Evolutionary conservation across 129 eudicot genomes (phyloP).

Genomic region (Scalesia atractyloides): DNA sequence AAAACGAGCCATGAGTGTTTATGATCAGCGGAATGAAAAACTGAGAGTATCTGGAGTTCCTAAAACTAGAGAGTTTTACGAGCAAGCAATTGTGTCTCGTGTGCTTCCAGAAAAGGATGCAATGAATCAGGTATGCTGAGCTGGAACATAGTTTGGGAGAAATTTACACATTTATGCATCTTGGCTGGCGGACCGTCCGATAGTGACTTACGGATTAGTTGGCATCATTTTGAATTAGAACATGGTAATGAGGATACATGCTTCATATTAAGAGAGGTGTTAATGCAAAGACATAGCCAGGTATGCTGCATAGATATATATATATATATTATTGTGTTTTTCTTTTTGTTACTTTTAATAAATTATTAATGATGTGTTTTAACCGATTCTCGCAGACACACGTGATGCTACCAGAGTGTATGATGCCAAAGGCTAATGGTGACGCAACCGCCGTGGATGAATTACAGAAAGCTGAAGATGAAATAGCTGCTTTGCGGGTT

Average conservation of each 20-base stretch:
- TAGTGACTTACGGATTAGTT: slow-evolving; percentile 69
- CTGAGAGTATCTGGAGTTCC: slow-evolving; percentile 94
- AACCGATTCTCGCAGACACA: slow-evolving; percentile 55
- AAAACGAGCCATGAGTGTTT: slow-evolving; percentile 86
- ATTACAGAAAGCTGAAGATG: slow-evolving; percentile 74
- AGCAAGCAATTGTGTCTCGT: slow-evolving; percentile 82
- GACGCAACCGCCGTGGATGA: slow-evolving; percentile 71
- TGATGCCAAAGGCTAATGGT: slow-evolving; percentile 63
- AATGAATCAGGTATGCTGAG: slow-evolving; percentile 85
- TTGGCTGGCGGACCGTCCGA: slow-evolving; percentile 70
- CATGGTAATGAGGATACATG: slow-evolving; percentile 97
- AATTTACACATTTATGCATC: slow-evolving; percentile 73
- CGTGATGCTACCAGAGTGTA: slow-evolving; percentile 72
- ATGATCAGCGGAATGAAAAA: slow-evolving; percentile 79
- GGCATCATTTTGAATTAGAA: slow-evolving; percentile 96
- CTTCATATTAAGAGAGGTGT: slow-evolving; percentile 85
- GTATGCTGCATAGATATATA: slow-evolving; percentile 27
- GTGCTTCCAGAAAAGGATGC: slow-evolving; percentile 92
- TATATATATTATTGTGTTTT: background rate
- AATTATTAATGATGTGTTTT: background rate
- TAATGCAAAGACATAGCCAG: slow-evolving; percentile 87
- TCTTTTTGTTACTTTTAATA: background rate
- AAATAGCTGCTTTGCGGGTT: slow-evolving; percentile 93
- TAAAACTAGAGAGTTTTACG: slow-evolving; percentile 82
- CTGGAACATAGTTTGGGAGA: slow-evolving; percentile 94